Base-by-base conservation (phyloP, 345 rosid species). In the Gossypium herbaceum region DNA sequence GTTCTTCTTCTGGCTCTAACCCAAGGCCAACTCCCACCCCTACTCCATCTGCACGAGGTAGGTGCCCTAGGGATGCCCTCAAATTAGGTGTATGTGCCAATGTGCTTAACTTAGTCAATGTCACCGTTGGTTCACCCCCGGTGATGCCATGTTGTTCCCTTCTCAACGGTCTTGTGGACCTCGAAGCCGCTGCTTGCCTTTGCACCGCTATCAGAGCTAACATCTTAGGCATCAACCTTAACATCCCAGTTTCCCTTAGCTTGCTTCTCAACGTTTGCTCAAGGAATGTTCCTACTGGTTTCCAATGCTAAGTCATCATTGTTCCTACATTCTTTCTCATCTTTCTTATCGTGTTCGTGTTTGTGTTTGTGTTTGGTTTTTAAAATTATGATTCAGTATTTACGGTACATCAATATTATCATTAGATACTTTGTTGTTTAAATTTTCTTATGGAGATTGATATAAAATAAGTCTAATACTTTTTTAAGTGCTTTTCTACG, bases 141-240 rank as follows among this genome's bases (percentile, higher is more conserved):
- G 55, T 76, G 60, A 54, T 67, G 19, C 84, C 81, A 10, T 91
- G 93, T 62, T 91, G 96, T 81, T 75, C 81, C 70, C 85, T 91
- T 47, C 43, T 91, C 50, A 71, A 78, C 2, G 88, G 86, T 25
- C 82, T 89, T 20, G 89, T 10, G 51, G 87, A 87, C 76, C 82
- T 86, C 7, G 93, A 91, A 25, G 96, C 91, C 4, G 90, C 96
- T 1, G 78, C 82, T 29, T 91, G 92, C 81, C 92, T 91, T 20
- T 87, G 93, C 80, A 86, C 90, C 11, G 88, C 86, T 29, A 80
- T 91, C 29, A 89, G 77, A 22, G 92, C 92, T 71, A 84, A 76
- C 57, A 41, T 89, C 25, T 76, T 85, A 11, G 90, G 96, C 3
- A 79, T 82, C 76, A 79, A 87, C 78, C 76, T 89, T 51, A 81